Base-by-base conservation (phyloP, 192 early-diverging fungal species). In the Rhizophlyctis rosea region DNA sequence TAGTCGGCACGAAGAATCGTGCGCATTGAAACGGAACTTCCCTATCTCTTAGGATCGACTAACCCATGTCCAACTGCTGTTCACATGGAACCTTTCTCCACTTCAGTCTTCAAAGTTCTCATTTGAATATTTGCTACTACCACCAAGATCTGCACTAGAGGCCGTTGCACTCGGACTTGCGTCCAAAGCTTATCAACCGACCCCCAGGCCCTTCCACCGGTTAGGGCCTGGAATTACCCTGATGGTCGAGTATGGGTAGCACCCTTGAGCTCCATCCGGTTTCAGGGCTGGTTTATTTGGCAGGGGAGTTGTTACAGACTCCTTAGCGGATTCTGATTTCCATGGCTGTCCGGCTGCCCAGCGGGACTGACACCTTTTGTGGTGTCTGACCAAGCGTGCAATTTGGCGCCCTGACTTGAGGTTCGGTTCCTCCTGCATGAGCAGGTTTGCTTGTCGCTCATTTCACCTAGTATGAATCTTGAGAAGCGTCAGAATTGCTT, bases 371-470 rank as follows among this genome's bases (percentile, higher is more conserved):
- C 83, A 86, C 81, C 83, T 88, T 88, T 86, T 88, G 84, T 88
- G 81, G 86, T 87, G 72, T 85, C 83, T 87, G 86, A 77, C 85
- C 74, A 68, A 83, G n/a, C n/a, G n/a, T n/a, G n/a, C n/a, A n/a
- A n/a, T n/a, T n/a, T n/a, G n/a, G 82, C 83, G 77, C 80, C 83
- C 86, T 87, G 84, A 86, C 84, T 79, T 77, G 66, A 70, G 80
- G 84, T 87, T 86, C 80, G 85, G 86, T 90, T 90, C 88, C 87
- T 87, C 87, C 87, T 82, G 84, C 84, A 87, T 88, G 84, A 80
- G 87, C 86, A 88, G 87, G 87, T 90, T 86, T 87, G 88, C 86
- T 87, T 88, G n/a, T n/a, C n/a, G n/a, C n/a, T n/a, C n/a, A n/a
- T n/a, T n/a, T n/a, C n/a, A n/a, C n/a, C n/a, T n/a, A n/a, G n/a